A percentile compares a stretch with the other conserved stretches of the same genome.
Conservation (phyloP, 257 asterid species). For the Osmanthus fragrans region DNA sequence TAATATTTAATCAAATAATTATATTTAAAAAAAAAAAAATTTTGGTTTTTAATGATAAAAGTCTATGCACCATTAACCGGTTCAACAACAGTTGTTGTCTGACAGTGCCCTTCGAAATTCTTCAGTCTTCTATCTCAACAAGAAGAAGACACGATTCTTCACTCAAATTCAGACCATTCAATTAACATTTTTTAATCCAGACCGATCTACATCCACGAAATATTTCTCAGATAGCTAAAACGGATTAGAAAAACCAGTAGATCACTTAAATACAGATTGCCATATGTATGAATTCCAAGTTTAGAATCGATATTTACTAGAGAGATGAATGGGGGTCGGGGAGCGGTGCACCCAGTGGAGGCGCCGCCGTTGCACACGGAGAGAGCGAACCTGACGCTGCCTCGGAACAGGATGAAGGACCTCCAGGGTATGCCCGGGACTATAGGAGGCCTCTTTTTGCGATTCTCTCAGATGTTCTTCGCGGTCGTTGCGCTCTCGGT, state of each 20-base stretch:
- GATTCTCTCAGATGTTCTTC: constrained; percentile 67
- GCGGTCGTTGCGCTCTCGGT: constrained; percentile 76
- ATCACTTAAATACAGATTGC: not conserved
- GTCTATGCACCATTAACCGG: too few species aligned
- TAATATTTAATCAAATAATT: too few species aligned
- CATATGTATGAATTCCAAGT: not conserved
- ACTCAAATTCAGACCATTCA: not conserved
- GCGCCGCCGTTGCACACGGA: constrained; percentile 94
- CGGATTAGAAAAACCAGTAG: not conserved
- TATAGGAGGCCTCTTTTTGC: constrained; percentile 76
- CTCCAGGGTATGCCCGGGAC: constrained; percentile 99
- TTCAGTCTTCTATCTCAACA: too few species aligned
- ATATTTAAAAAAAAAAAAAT: too few species aligned
- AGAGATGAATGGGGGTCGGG: constrained; percentile 79
- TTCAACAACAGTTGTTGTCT: too few species aligned
- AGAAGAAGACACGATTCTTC: not conserved
- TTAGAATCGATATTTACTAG: not conserved
- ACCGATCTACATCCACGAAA: constrained; percentile 28
- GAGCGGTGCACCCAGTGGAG: constrained; percentile 92
- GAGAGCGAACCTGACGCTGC: constrained; percentile 64
- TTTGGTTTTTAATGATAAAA: too few species aligned
- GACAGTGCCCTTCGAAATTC: too few species aligned
- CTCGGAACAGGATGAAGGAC: constrained; percentile 91
- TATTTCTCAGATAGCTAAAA: not conserved
- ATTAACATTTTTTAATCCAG: not conserved